Conservation (phyloP, 2,329 filamentous ascomycete genomes). For the Cordyceps cicadae region DNA sequence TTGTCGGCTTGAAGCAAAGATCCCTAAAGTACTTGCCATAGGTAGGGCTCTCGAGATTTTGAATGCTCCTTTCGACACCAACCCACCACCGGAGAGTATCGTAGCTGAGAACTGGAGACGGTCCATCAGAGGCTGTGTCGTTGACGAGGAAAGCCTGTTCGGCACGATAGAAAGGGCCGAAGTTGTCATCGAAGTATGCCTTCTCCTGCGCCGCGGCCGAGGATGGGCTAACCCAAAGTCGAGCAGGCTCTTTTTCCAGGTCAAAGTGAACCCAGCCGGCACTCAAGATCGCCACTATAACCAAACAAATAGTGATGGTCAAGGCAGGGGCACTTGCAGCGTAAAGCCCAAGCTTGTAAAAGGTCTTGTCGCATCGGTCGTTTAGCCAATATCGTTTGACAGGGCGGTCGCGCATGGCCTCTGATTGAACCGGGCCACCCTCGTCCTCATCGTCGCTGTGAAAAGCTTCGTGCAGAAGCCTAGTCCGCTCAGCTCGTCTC, state of each 20-base stretch:
- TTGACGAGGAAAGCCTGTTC: conserved; percentile 94
- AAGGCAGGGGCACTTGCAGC: conserved; percentile 78
- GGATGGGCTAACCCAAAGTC: conserved; percentile 92
- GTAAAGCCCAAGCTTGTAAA: conserved; percentile 69
- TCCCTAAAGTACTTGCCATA: conserved; percentile 66
- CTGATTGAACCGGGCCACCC: conserved; percentile 65
- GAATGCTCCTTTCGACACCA: conserved; percentile 72
- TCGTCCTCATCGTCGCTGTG: conserved; percentile 93
- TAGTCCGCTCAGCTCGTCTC: conserved; percentile 72
- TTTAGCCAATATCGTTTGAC: conserved; percentile 77
- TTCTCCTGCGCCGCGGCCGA: conserved; percentile 90
- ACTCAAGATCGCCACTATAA: conserved; percentile 71
- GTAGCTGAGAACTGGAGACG: conserved; percentile 74
- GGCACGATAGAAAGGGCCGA: conserved; percentile 91
- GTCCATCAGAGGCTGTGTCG: conserved; percentile 56
- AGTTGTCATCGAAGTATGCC: conserved; percentile 83
- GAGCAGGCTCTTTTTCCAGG: conserved; percentile 84
- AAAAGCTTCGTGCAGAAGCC: conserved; percentile 74
- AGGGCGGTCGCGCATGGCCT: conserved; percentile 69
- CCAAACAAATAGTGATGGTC: conserved; percentile 68
- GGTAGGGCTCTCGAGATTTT: conserved; percentile 59
- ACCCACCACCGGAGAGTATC: conserved; percentile 93
- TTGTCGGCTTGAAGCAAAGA: conserved; percentile 89
- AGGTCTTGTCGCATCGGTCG: conserved; percentile 68
- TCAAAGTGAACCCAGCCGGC: conserved; percentile 81